Base-by-base conservation (phyloP, 2,329 filamentous ascomycete genomes). In the Phaeosphaeriaceae sp. region DNA sequence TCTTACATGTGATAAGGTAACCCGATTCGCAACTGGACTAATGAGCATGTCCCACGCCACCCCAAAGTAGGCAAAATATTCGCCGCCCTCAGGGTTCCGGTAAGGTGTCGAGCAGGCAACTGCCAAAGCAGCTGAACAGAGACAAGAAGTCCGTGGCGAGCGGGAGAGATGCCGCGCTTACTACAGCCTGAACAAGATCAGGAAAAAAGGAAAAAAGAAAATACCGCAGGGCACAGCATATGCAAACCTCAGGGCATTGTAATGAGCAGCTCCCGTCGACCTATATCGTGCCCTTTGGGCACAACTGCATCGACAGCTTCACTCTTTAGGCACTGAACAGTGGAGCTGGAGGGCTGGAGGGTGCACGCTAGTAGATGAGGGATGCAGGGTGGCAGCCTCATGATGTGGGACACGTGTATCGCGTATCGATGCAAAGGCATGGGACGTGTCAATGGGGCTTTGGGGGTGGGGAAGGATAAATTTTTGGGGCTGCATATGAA, bases 251-350 rank as follows among this genome's bases (percentile, higher is more conserved):
- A 25, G 47, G 17, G 47, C 19, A 15, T 31, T 25, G 27, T 21
- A 25, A 22, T 33, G 10, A 31, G 36, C 36, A 40, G 36, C 17
- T 40, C 15, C 17, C 36, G 15, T 40, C 36, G 17, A 40, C 36
- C 36, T 31, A 48, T 31, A 36, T 48, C 36, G 47, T 48, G 22
- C 47, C 15, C 47, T 20, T 48, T 48, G 47, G 47, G 47, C 47
- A 48, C 10, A 48, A 20, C 13, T 48, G 47, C 47, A 19, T 51
- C 36, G 49, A 51, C 36, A 44, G 49, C 49, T 44, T 44, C 49
- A 51, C 49, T 51, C 36, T 51, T 51, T 51, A 40, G 49, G 49
- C 22, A 5, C 17, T 6, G 20, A 46, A 5, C 17, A 13, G 44
- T 46, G 44, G 44, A 21, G 44, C 44, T 13, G 4, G 36, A 15